Conservation (phyloP, 441 rosid genomes). For the Daphne laureola region DNA sequence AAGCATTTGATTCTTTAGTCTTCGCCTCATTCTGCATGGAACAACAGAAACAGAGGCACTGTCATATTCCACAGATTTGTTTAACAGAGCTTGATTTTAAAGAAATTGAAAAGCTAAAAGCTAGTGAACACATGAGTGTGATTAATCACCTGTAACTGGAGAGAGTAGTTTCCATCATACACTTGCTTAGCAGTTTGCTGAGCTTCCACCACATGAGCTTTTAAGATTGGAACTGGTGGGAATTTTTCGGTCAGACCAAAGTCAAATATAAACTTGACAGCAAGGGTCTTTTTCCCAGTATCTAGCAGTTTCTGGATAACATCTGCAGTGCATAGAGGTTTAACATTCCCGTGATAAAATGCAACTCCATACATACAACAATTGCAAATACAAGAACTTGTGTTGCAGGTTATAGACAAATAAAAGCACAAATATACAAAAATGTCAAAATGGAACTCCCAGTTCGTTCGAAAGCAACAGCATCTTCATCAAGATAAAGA, state of each 20-base stretch:
- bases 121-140: conserved; percentile 1
- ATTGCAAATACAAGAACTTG: not conserved
- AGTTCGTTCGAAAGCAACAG: too few species aligned
- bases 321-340: conserved; percentile 20
- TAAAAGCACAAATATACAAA: too few species aligned
- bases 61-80: not conserved
- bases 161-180: conserved; percentile 32
- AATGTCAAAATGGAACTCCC: too few species aligned
- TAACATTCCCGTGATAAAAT: too few species aligned
- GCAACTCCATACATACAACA: not conserved
- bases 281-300: conserved; percentile 35
- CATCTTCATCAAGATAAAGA: too few species aligned
- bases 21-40: conserved; percentile 46
- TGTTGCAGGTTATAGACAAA: too few species aligned
- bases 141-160: conserved; percentile 34
- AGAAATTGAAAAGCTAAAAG: conserved; percentile 6
- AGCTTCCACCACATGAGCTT: conserved; percentile 31
- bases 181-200: conserved; percentile 23
- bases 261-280: conserved; percentile 50
- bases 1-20: conserved; percentile 40
- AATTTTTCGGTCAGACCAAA: conserved; percentile 48
- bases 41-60: conserved; percentile 3
- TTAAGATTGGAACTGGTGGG: conserved; percentile 46
- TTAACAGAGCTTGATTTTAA: conserved; percentile 2
- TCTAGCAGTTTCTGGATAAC: conserved; percentile 44